Percentiles rank a stretch among this genome's conserved stretches.
Evolutionary conservation across 179 eudicot genomes (phyloP).

Genomic region (Amaranthus tricolor): DNA sequence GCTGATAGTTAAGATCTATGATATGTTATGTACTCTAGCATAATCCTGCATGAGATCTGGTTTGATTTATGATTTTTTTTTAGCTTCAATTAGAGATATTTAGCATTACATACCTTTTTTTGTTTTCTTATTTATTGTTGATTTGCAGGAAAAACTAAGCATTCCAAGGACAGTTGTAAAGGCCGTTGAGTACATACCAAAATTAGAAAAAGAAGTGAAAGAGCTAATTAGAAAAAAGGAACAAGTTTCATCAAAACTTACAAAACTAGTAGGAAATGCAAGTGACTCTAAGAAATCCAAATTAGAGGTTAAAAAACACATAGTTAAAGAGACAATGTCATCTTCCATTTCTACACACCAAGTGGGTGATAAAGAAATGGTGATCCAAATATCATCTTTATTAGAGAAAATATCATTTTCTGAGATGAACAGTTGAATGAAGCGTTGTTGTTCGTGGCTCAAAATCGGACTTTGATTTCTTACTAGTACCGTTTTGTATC

Average conservation of each 20-base stretch:
- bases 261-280: slow-evolving; percentile 10
- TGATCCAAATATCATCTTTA: slow-evolving; percentile 44
- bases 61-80: too few species aligned
- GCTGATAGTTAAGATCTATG: too few species aligned
- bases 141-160: slow-evolving; percentile 55
- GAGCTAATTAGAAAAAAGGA: slow-evolving; percentile 43
- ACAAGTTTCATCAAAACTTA: slow-evolving; percentile 29
- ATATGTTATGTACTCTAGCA: too few species aligned
- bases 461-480: too few species aligned
- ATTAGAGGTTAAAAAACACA: slow-evolving; percentile 8
- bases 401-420: slow-evolving; percentile 27
- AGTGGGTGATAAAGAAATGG: slow-evolving; percentile 43
- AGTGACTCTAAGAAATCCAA: not conserved
- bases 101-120: too few species aligned
- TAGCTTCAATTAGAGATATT: too few species aligned
- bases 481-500: too few species aligned
- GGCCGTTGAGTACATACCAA: slow-evolving; percentile 66
- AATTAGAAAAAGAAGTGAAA: slow-evolving; percentile 57
- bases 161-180: slow-evolving; percentile 51
- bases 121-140: too few species aligned
- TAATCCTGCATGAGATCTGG: too few species aligned
- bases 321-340: not conserved
- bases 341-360: slow-evolving; percentile 32
- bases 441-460: not conserved
- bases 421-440: slow-evolving; percentile 29